Evolutionary conservation across 768 basidiomycete genomes (phyloP).

Genomic region (Daedaleopsis sinensis): DNA sequence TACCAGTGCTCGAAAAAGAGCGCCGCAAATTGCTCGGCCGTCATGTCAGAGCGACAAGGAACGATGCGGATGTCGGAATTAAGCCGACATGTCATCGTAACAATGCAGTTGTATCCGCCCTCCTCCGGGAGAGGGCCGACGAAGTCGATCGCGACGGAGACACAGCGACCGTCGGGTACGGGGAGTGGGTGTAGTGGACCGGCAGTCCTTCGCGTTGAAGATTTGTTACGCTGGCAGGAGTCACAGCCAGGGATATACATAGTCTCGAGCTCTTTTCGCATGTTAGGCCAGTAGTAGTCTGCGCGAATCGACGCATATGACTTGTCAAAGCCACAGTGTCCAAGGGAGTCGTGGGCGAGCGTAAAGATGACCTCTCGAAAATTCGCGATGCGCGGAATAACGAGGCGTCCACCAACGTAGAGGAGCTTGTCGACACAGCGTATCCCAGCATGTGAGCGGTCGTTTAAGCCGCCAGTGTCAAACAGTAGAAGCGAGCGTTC

Average conservation of each 20-base stretch:
- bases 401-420: conserved; percentile 24
- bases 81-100: conserved; percentile 28
- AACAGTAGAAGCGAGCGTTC: too few relatives aligned
- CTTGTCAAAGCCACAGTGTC: conserved; percentile 28
- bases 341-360: too few relatives aligned
- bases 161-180: conserved; percentile 22
- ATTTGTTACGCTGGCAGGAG: neutral
- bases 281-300: conserved; percentile 30
- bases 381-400: conserved; percentile 20
- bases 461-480: too few relatives aligned
- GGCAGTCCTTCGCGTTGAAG: conserved; percentile 8
- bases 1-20: conserved; percentile 35
- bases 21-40: conserved; percentile 21
- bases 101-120: conserved; percentile 28
- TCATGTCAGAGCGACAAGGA: conserved; percentile 13
- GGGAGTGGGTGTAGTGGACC: conserved; percentile 31
- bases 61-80: conserved; percentile 18
- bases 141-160: conserved; percentile 33
- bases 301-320: conserved; percentile 18
- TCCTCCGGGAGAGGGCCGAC: conserved; percentile 35
- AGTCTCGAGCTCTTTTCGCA: conserved; percentile 35
- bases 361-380: conserved; percentile 19
- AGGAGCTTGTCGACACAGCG: conserved; percentile 13
- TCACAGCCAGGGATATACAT: too few relatives aligned
- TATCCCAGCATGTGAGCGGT: too few relatives aligned